Conservation (phyloP, 768 basidiomycete species). For the Mycena amicta region DNA sequence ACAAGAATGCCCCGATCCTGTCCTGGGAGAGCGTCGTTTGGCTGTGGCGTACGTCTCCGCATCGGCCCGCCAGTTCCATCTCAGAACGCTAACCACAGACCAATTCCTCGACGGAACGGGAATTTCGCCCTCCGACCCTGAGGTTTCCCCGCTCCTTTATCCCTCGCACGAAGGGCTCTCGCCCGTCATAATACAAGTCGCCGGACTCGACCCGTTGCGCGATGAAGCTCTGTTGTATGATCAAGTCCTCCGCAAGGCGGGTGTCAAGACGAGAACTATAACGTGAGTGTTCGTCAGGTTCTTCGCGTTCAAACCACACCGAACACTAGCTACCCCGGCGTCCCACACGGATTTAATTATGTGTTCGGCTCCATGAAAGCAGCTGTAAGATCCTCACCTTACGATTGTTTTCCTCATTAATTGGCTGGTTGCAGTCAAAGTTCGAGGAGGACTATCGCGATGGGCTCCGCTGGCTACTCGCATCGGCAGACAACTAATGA, state of each 20-base stretch:
- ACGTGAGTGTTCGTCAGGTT: slow-evolving; percentile 2
- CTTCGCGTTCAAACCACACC: too few relatives aligned
- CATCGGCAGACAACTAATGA: slow-evolving; percentile 6
- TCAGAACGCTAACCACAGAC: not conserved
- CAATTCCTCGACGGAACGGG: slow-evolving; percentile 3
- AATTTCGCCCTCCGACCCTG: slow-evolving; percentile 7
- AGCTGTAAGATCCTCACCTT: not conserved
- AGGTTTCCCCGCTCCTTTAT: slow-evolving; percentile 19
- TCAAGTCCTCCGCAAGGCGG: not conserved
- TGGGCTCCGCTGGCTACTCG: slow-evolving; percentile 14
- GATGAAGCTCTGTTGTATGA: slow-evolving; percentile 18
- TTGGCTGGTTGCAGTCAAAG: not conserved
- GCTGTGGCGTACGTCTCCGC: not conserved
- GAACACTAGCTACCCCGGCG: slow-evolving; percentile 19
- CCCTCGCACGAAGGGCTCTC: slow-evolving; percentile 13
- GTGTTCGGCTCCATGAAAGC: not conserved
- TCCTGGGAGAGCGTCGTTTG: not conserved
- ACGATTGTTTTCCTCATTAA: not conserved
- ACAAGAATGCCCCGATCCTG: slow-evolving; percentile 5
- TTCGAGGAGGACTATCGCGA: slow-evolving; percentile 11
- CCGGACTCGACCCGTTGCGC: slow-evolving; percentile 15
- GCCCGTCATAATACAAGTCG: slow-evolving; percentile 13
- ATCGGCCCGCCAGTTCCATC: not conserved
- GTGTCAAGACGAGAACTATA: slow-evolving; percentile 10
- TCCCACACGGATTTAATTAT: slow-evolving; percentile 18